Conservation (phyloP, 1,284 basidiomycete species). For the Puccinia polysora region DNA sequence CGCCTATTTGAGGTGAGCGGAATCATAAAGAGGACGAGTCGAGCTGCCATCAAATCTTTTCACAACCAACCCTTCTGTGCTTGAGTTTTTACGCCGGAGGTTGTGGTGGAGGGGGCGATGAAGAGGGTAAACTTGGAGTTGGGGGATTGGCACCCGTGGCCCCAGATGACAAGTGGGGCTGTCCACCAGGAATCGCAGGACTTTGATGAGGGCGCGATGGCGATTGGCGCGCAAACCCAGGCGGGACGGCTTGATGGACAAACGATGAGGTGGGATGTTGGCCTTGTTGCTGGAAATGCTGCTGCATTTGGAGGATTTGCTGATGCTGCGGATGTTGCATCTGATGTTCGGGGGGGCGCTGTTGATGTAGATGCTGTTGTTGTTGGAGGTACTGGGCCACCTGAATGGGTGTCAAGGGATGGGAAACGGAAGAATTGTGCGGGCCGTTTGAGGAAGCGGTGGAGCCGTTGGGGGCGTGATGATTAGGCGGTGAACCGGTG, state of each 20-base stretch:
- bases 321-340: conserved; percentile 28
- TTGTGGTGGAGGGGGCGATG: conserved; percentile 14
- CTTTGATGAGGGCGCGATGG: conserved; percentile 3
- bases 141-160: conserved; percentile 9
- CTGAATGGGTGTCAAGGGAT: conserved; percentile 28
- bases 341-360: conserved; percentile 22
- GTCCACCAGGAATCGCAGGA: conserved; percentile 11
- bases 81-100: conserved; percentile 6
- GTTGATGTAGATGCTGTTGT: conserved; percentile 35
- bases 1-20: no score
- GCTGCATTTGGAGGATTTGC: conserved; percentile 16
- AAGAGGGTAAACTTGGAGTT: conserved; percentile 26
- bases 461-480: conserved; percentile 16
- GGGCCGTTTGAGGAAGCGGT: conserved; percentile 10
- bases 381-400: conserved; percentile 35
- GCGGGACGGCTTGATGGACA: conserved; percentile 15
- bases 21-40: not conserved
- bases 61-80: not conserved
- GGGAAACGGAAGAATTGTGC: conserved; percentile 5
- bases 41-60: not conserved
- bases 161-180: conserved; percentile 5
- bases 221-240: conserved; percentile 13
- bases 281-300: conserved; percentile 28
- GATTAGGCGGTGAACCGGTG: not conserved
- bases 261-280: conserved; percentile 18